A percentile compares a stretch with the other conserved stretches of the same genome.
Evolutionary conservation across 495 filamentous ascomycete species (phyloP).

Genomic region (Podospora comata): DNA sequence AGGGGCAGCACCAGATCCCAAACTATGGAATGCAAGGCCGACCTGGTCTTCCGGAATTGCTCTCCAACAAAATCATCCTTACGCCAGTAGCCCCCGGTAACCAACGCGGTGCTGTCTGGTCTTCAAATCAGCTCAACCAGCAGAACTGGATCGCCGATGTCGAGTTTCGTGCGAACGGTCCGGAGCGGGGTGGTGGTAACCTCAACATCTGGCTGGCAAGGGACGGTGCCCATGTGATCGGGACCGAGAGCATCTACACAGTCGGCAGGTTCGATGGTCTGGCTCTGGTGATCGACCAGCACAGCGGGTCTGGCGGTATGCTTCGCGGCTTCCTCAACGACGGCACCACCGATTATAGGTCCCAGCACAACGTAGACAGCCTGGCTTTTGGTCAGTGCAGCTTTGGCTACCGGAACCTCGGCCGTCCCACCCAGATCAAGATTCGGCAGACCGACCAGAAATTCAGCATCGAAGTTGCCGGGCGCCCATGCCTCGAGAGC

Average conservation of each 20-base stretch:
- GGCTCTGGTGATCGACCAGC: constrained; percentile 80
- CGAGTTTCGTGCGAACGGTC: constrained; percentile 82
- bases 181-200: constrained; percentile 82
- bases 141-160: constrained; percentile 76
- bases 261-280: constrained; percentile 81
- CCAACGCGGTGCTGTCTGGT: constrained; percentile 78
- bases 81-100: constrained; percentile 88
- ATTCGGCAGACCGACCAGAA: constrained; percentile 61
- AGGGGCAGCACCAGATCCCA: constrained; percentile 36
- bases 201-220: constrained; percentile 90
- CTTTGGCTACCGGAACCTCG: constrained; percentile 87
- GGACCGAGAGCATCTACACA: constrained; percentile 75
- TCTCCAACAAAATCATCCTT: constrained; percentile 88
- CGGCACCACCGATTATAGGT: constrained; percentile 75
- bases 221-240: constrained; percentile 61
- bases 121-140: constrained; percentile 58
- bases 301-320: constrained; percentile 76
- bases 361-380: constrained; percentile 72
- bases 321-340: constrained; percentile 93
- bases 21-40: constrained; percentile 68
- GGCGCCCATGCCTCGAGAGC: constrained; percentile 77
- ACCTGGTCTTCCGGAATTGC: constrained; percentile 65
- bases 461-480: constrained; percentile 79
- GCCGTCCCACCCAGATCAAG: constrained; percentile 72
- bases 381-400: constrained; percentile 92